Base-by-base conservation (phyloP, 1,284 basidiomycete species). In the Heliocybe sulcata region DNA sequence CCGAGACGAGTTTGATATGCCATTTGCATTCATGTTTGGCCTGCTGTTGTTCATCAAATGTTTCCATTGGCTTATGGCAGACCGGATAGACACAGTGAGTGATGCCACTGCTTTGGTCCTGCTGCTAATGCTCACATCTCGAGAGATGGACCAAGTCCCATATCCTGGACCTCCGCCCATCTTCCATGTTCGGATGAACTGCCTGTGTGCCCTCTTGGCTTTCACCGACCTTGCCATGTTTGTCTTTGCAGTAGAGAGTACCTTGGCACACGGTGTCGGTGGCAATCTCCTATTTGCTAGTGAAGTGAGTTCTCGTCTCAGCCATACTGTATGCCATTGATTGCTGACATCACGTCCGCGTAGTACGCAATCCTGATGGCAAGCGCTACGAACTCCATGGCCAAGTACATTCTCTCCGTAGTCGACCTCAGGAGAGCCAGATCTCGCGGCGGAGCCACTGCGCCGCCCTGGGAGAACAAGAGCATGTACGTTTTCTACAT, bases 401-500 rank as follows among this genome's bases (percentile, higher is more conserved):
- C 86, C 53, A 93, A 95, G 67, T 99, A 99, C 68, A 61, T 81
- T n/a, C 81, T 98, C 57, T 92, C 89, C 55, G 72, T 89, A 22
- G 80, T 90, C 60, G 97, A 98, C 65, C 73, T 93, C 42, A 79
- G 89, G 25, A 79, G 91, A 38, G 91, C 92, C 2, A 79, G 81
- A 53, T 72, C 74, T 51, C 75, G 88, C 56, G 92, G 92, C 22
- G 86, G 91, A 29, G 91, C 88, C 63, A 90, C 90, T 66, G 92
- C 92, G 0, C 91, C 92, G 56, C 83, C 87, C 50, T 99, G 96
- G 97, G 95, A 99, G 69, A 87, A 91, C 65, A 99, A 99, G 77
- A 95, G 92, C 74, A 96, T 98, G 85, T 96, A 87, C 76, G 77
- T 93, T 14, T 97, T 98, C 74, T 98, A 97, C 66, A 85, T 98